A percentile compares a stretch with the other conserved stretches of the same genome.
phyloP scores from a whole-genome alignment of 2,329 filamentous ascomycete species.

The Fusarium metavorans region DNA sequence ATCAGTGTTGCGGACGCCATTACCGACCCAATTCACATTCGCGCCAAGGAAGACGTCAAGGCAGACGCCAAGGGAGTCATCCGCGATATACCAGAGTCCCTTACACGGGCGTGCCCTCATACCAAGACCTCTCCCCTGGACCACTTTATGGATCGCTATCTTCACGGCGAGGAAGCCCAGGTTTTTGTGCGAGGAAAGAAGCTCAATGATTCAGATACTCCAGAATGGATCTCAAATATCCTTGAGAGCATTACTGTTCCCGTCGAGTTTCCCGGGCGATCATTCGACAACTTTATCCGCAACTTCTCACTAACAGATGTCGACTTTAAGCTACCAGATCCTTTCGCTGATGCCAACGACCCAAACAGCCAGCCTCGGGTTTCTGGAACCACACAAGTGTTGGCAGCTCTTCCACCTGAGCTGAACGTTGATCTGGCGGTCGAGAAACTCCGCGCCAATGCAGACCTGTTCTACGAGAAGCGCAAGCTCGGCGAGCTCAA shows the following conservation, averaged over 20 bases:
- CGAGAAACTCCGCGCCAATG: conserved; percentile 78
- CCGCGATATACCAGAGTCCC: conserved; percentile 76
- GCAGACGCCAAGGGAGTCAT: conserved; percentile 80
- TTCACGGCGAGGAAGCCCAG: conserved; percentile 81
- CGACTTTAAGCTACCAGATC: conserved; percentile 86
- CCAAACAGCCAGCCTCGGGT: conserved; percentile 82
- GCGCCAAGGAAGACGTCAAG: conserved; percentile 74
- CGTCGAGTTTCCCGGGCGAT: conserved; percentile 83
- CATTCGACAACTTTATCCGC: conserved; percentile 84
- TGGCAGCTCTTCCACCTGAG: conserved; percentile 83
- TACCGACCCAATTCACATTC: conserved; percentile 75
- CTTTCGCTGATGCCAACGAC: conserved; percentile 79
- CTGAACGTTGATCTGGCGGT: conserved; percentile 89
- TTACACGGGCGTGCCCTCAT: conserved; percentile 81
- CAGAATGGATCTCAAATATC: conserved; percentile 84
- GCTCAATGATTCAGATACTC: conserved; percentile 74
- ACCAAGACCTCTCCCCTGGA: conserved; percentile 87
- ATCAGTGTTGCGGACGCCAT: conserved; percentile 83
- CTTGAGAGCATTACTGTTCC: conserved; percentile 86
- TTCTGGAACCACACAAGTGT: conserved; percentile 84
- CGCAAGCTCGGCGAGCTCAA: conserved; percentile 85
- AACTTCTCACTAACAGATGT: conserved; percentile 90
- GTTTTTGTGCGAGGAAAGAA: conserved; percentile 86
- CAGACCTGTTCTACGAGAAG: conserved; percentile 83
- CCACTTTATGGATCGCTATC: conserved; percentile 81